Base-by-base conservation (phyloP, 2,329 filamentous ascomycete genomes). In the Chlorencoelia australis region DNA sequence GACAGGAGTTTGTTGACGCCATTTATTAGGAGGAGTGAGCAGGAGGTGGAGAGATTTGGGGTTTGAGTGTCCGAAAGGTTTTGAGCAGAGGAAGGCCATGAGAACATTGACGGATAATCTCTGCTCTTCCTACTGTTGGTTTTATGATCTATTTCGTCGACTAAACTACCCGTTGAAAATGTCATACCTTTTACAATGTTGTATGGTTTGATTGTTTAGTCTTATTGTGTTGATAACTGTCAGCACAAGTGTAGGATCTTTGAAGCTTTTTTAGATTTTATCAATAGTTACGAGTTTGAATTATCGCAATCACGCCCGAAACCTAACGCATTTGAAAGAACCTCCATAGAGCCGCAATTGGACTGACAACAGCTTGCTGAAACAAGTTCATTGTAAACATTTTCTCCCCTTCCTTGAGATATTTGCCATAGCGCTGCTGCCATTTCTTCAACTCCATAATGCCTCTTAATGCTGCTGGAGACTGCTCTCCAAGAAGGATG, bases 311-410 rank as follows among this genome's bases (percentile, higher is more conserved):
- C n/a, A n/a, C n/a, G n/a, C n/a, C n/a, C n/a, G n/a, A n/a, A n/a
- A n/a, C n/a, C n/a, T n/a, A n/a, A n/a, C n/a, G n/a, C 41, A 43
- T 40, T 13, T 46, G 35, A 27, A 46, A 44, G 9, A 46, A 35
- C 31, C 37, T 44, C 38, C 37, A 44, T 13, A 44, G 16, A 3
- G 34, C 37, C 5, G 41, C 41, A 8, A 44, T 28, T 2, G 41
- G 43, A 18, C 36, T 37, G 9, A 40, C 39, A 14, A 30, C 35
- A n/a, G 43, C 35, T 14, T 40, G 37, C 5, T 30, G 22, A 36
- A 36, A 42, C 19, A 40, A 17, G 17, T 38, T 33, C 30, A 43
- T 43, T 3, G 29, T 19, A n/a, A 45, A 45, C 33, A 45, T 41
- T 19, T 43, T 11, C 27, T 45, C 37, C n/a, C 43, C 43, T 20